These are phyloP conservation scores for Vitis hybrid DNA, from an alignment of 177 flowering plant species.

Conservation along the genomic window DNA sequence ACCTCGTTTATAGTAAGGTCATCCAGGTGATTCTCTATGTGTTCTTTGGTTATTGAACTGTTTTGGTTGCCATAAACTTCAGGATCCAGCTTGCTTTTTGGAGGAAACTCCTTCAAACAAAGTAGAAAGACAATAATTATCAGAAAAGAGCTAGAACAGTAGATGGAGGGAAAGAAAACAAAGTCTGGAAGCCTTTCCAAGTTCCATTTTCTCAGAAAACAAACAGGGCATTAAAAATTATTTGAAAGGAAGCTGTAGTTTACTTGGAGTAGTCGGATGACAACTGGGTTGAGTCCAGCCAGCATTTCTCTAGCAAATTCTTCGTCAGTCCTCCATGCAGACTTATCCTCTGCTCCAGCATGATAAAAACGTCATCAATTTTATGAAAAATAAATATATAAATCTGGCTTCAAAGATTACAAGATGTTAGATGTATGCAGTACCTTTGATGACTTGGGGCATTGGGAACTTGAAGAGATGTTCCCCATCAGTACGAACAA, in stretches of 20 bases:
- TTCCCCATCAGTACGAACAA: slow-evolving; percentile 44
- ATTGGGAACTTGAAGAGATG: slow-evolving; percentile 37
- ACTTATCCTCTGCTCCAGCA: slow-evolving; percentile 37
- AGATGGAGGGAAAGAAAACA: not conserved
- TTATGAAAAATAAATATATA: not conserved
- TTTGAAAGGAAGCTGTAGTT: not conserved
- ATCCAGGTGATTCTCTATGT: slow-evolving; percentile 36
- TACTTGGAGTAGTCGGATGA: slow-evolving; percentile 45
- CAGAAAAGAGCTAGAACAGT: no score
- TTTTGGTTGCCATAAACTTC: slow-evolving; percentile 45
- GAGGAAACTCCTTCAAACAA: slow-evolving; percentile 61
- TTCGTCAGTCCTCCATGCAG: slow-evolving; percentile 69
- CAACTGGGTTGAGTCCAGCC: slow-evolving; percentile 55
- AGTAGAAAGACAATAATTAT: not conserved
- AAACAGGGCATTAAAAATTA: no score
- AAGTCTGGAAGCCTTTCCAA: not conserved
- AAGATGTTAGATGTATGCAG: not conserved
- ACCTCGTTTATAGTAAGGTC: slow-evolving; percentile 48
- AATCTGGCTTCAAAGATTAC: not conserved
- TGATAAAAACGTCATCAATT: not conserved
- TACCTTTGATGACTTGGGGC: slow-evolving; percentile 60
- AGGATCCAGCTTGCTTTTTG: slow-evolving; percentile 48
- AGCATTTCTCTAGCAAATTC: slow-evolving; percentile 62
- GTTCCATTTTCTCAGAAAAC: no score
- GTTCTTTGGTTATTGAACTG: slow-evolving; percentile 40